phyloP scores from a whole-genome alignment of 1,284 basidiomycete genomes.

The Cutaneotrichosporon daszewskae region DNA sequence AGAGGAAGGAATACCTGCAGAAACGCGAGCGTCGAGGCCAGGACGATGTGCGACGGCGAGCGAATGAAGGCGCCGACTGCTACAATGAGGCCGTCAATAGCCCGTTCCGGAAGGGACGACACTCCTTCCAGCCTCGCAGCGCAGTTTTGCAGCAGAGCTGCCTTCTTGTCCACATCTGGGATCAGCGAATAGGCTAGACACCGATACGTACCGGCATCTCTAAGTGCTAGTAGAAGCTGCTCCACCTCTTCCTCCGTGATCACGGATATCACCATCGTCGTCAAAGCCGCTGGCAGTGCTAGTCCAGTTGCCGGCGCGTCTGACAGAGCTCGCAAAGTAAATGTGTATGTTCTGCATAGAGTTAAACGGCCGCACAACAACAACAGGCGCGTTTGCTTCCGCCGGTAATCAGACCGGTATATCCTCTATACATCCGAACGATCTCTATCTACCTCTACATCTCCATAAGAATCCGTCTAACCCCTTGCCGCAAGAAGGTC shows the following conservation, averaged over 20 bases:
- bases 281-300: too few species aligned
- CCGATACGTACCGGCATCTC: conserved; percentile 27
- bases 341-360: too few species aligned
- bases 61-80: conserved; percentile 32
- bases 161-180: conserved; percentile 42
- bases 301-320: too few species aligned
- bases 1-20: conserved; percentile 40
- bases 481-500: conserved; percentile 63
- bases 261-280: neutral
- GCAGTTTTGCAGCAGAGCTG: conserved; percentile 43
- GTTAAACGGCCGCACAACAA: too few species aligned
- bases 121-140: conserved; percentile 37
- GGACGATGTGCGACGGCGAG: conserved; percentile 34
- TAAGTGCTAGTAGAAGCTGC: conserved; percentile 31
- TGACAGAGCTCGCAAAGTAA: too few species aligned
- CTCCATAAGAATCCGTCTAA: conserved; percentile 47
- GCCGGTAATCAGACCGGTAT: neutral
- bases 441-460: too few species aligned
- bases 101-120: conserved; percentile 25
- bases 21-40: conserved; percentile 33
- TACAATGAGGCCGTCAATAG: conserved; percentile 38
- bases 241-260: conserved; percentile 34
- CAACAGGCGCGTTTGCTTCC: neutral
- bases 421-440: too few species aligned
- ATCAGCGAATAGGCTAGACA: neutral